Percentiles rank a stretch among this genome's conserved stretches.
These are phyloP conservation scores for Coleophoma crateriformis DNA, from an alignment of 2,329 filamentous ascomycete genomes.

Conservation along the genomic window DNA sequence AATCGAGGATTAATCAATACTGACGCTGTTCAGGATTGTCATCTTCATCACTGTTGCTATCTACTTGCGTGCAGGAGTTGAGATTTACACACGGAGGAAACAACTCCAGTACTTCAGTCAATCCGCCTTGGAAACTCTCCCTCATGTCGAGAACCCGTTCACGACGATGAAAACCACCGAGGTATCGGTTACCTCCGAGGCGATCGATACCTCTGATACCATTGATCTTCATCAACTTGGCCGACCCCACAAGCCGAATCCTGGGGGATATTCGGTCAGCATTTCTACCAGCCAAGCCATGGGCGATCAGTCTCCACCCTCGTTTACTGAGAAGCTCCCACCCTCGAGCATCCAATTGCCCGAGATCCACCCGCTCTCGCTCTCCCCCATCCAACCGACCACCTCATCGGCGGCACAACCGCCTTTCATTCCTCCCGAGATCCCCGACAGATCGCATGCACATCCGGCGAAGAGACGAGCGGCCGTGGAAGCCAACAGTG, in stretches of 20 bases:
- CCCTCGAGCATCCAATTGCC: too few relatives aligned
- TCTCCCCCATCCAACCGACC: too few relatives aligned
- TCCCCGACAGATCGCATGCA: too few relatives aligned
- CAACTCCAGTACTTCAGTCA: slow-evolving; percentile 48
- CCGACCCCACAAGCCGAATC: neutral
- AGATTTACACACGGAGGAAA: slow-evolving; percentile 62
- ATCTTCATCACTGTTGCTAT: slow-evolving; percentile 59
- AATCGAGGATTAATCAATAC: neutral
- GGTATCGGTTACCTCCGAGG: slow-evolving; percentile 56
- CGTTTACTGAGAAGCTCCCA: too few relatives aligned
- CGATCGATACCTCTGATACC: slow-evolving; percentile 14
- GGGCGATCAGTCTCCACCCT: too few relatives aligned
- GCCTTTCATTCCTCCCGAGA: neutral
- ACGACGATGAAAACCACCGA: slow-evolving; percentile 53
- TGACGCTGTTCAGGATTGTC: slow-evolving; percentile 41
- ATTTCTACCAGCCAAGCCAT: neutral
- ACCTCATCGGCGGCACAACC: neutral
- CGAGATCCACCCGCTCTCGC: too few relatives aligned
- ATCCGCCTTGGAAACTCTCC: slow-evolving; percentile 34
- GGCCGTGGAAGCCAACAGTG: slow-evolving; percentile 41
- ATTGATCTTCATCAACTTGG: slow-evolving; percentile 8
- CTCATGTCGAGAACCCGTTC: slow-evolving; percentile 37
- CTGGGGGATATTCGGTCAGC: slow-evolving; percentile 4
- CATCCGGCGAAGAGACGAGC: slow-evolving; percentile 3
- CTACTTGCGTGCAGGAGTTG: slow-evolving; percentile 59